These are phyloP conservation scores for Backusella luteola DNA, from an alignment of 192 early-diverging fungal species.

Conservation along the genomic window DNA sequence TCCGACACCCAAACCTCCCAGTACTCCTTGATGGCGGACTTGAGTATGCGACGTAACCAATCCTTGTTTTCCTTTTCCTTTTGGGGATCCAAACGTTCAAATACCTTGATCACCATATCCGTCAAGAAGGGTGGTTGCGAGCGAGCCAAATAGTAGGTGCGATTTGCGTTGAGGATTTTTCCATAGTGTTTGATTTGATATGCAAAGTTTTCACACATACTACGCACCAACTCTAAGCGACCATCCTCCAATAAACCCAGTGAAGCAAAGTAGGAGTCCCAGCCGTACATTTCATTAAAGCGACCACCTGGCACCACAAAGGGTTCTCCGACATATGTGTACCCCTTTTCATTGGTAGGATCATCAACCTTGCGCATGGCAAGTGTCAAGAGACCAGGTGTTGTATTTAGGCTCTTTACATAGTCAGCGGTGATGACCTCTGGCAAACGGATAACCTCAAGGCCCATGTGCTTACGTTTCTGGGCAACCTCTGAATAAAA, in stretches of 20 bases:
- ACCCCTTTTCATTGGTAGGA: constrained; percentile 36
- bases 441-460: constrained; percentile 82
- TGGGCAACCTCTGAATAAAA: constrained; percentile 77
- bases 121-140: constrained; percentile 98
- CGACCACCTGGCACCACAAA: constrained; percentile 97
- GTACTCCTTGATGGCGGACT: constrained; percentile 89
- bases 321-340: constrained; percentile 66
- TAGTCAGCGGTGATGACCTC: constrained; percentile 83
- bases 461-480: constrained; percentile 62
- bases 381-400: constrained; percentile 87
- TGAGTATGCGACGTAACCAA: constrained; percentile 70
- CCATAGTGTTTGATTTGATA: constrained; percentile 98
- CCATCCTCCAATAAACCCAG: constrained; percentile 87
- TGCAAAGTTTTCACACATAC: constrained; percentile 96
- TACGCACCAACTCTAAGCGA: constrained; percentile 80
- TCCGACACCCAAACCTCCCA: constrained; percentile 84
- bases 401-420: constrained; percentile 86
- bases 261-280: constrained; percentile 95
- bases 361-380: constrained; percentile 58
- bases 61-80: constrained; percentile 52
- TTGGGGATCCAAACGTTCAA: constrained; percentile 52
- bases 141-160: constrained; percentile 92
- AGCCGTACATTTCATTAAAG: constrained; percentile 99
- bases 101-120: constrained; percentile 88
- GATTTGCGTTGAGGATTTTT: constrained; percentile 98